phyloP scores from a whole-genome alignment of 371 early-diverging fungal genomes.

The Mortierella sp. region DNA sequence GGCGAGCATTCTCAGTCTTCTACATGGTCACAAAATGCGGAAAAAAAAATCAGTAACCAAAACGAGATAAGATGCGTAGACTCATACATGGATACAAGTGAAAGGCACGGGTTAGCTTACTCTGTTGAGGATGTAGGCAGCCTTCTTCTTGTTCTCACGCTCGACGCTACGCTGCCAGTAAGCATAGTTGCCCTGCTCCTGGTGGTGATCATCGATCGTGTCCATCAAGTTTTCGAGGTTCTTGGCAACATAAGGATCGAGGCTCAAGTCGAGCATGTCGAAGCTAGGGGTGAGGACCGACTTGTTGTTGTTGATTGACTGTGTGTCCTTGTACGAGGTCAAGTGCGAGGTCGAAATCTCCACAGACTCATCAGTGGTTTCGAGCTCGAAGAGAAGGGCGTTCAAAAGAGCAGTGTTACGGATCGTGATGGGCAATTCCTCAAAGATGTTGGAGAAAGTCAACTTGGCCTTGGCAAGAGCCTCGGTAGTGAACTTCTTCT shows the following conservation, averaged over 20 bases:
- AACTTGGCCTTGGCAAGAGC: constrained; percentile 79
- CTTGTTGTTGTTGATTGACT: constrained; percentile 20
- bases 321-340: constrained; percentile 48
- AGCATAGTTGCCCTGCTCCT: constrained; percentile 92
- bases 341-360: constrained; percentile 53
- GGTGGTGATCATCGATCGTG: constrained; percentile 89
- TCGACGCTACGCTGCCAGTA: constrained; percentile 93
- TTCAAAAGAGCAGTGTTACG: constrained; percentile 86
- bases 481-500: constrained; percentile 88
- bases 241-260: constrained; percentile 86
- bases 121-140: constrained; percentile 56
- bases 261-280: constrained; percentile 83
- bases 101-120: constrained; percentile 56
- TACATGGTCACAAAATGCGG: constrained; percentile 45
- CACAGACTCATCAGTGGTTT: constrained; percentile 58
- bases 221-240: constrained; percentile 91
- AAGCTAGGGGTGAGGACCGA: constrained; percentile 84
- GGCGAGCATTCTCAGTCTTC: constrained; percentile 84
- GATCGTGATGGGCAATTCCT: constrained; percentile 89
- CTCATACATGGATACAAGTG: too few relatives aligned
- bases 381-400: constrained; percentile 86
- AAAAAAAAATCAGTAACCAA: neutral
- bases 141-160: constrained; percentile 82
- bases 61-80: neutral
- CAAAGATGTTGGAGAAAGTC: constrained; percentile 87